Evolutionary conservation across 805 yeast genomes (phyloP).

Genomic region (Yamadazyma ubonensis): DNA sequence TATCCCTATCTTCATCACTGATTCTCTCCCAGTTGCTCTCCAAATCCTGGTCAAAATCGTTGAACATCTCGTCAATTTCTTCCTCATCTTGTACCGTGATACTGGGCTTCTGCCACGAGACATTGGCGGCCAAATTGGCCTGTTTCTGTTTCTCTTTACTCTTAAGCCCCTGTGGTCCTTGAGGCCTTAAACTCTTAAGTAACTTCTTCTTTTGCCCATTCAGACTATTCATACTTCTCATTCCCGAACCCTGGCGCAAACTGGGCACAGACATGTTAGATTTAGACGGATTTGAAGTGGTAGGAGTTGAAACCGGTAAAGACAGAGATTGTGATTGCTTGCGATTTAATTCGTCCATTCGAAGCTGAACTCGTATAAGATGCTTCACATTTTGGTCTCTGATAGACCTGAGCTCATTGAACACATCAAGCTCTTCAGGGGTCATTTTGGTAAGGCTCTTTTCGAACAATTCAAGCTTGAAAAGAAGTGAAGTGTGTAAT

Average conservation of each 20-base stretch:
- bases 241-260: constrained; percentile 18
- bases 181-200: constrained; percentile 32
- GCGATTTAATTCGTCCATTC: constrained; percentile 37
- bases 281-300: constrained; percentile 2
- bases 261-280: constrained; percentile 27
- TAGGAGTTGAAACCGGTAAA: too few species aligned
- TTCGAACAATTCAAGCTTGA: constrained; percentile 55
- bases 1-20: constrained; percentile 14
- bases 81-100: constrained; percentile 2
- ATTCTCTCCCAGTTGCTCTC: constrained; percentile 30
- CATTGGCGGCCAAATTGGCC: constrained; percentile 32
- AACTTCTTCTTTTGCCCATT: constrained; percentile 18
- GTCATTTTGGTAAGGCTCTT: constrained; percentile 31
- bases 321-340: too few species aligned
- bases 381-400: constrained; percentile 45
- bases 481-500: constrained; percentile 59
- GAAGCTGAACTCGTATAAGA: constrained; percentile 39
- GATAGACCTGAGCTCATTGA: constrained; percentile 34
- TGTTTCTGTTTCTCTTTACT: constrained; percentile 15
- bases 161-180: constrained; percentile 5
- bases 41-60: constrained; percentile 41
- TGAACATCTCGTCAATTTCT: constrained; percentile 25
- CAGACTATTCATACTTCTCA: constrained; percentile 7
- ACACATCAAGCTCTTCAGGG: constrained; percentile 24
- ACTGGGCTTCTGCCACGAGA: constrained; percentile 28